Percentiles rank a stretch among this genome's conserved stretches.
phyloP scores from a whole-genome alignment of 2,329 filamentous ascomycete species.

The Aspergillus viridinutans region DNA sequence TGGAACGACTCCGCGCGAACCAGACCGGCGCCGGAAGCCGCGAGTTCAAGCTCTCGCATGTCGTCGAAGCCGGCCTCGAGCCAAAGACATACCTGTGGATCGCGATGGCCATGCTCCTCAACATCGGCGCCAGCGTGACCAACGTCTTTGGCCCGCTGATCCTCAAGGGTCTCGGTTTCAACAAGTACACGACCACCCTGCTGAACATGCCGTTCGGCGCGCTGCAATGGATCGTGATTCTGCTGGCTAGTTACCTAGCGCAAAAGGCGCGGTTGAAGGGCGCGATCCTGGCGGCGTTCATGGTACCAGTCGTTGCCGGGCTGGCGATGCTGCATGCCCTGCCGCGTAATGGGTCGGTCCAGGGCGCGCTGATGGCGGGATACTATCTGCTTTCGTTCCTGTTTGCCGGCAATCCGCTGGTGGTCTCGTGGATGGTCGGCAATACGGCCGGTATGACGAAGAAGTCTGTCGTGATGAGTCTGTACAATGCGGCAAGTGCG shows the following conservation, averaged over 20 bases:
- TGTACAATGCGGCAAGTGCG: slow-evolving; percentile 60
- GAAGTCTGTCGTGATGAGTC: slow-evolving; percentile 59
- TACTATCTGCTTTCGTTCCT: slow-evolving; percentile 66
- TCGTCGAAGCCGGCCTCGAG: slow-evolving; percentile 41
- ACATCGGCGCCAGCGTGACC: slow-evolving; percentile 60
- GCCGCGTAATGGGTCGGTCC: slow-evolving; percentile 39
- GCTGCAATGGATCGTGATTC: slow-evolving; percentile 57
- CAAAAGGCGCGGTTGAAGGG: slow-evolving; percentile 57
- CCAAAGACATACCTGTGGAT: slow-evolving; percentile 57
- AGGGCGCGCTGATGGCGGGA: slow-evolving; percentile 51
- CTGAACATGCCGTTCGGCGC: slow-evolving; percentile 66
- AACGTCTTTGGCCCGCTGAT: slow-evolving; percentile 65
- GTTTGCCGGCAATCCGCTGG: slow-evolving; percentile 62
- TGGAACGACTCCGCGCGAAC: slow-evolving; percentile 49
- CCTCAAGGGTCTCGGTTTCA: slow-evolving; percentile 56
- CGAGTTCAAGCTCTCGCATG: slow-evolving; percentile 45
- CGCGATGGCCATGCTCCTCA: slow-evolving; percentile 57
- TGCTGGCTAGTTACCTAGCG: slow-evolving; percentile 56
- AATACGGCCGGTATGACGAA: slow-evolving; percentile 67
- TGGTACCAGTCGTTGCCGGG: slow-evolving; percentile 59
- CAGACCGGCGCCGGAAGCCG: slow-evolving; percentile 45
- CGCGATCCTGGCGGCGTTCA: slow-evolving; percentile 49
- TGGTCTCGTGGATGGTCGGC: slow-evolving; percentile 65
- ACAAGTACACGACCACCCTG: slow-evolving; percentile 55
- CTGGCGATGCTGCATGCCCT: slow-evolving; percentile 53